These are phyloP conservation scores for Populus tomentosa DNA, from an alignment of 441 rosid species.

Conservation along the genomic window DNA sequence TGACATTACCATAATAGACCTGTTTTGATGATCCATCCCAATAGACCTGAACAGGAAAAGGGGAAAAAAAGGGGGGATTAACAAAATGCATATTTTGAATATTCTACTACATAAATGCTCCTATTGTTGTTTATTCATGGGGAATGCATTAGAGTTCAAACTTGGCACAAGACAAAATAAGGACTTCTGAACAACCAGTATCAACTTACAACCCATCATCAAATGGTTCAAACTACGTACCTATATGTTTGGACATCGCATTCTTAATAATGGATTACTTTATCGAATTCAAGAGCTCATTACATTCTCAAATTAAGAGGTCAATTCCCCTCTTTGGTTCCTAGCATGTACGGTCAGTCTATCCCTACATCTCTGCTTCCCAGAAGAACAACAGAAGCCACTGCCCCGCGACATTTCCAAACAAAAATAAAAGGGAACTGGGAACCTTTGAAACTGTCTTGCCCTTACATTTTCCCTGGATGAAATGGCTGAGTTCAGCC, in stretches of 20 bases:
- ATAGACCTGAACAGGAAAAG: conserved; percentile 33
- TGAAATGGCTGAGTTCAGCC: too few species aligned
- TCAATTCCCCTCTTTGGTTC: not conserved
- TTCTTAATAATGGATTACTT: not conserved
- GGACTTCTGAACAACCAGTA: not conserved
- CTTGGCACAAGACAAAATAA: not conserved
- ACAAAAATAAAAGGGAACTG: too few species aligned
- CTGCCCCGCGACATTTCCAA: too few species aligned
- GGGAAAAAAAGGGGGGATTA: not conserved
- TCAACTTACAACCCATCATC: not conserved
- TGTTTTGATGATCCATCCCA: conserved; percentile 59
- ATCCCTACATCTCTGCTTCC: not conserved
- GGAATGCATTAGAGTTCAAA: not conserved
- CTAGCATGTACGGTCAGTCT: not conserved
- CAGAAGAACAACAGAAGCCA: not conserved
- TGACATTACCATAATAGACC: conserved; percentile 52
- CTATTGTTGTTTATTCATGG: not conserved
- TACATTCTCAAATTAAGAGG: not conserved
- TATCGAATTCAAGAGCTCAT: not conserved
- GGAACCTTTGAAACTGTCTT: too few species aligned
- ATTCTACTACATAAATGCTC: not conserved
- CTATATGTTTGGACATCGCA: not conserved
- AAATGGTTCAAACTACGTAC: not conserved
- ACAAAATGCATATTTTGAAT: not conserved
- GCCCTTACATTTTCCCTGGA: too few species aligned